phyloP scores from a whole-genome alignment of 1,139 yeast species.

The Debaryomycetaceae sp. region DNA sequence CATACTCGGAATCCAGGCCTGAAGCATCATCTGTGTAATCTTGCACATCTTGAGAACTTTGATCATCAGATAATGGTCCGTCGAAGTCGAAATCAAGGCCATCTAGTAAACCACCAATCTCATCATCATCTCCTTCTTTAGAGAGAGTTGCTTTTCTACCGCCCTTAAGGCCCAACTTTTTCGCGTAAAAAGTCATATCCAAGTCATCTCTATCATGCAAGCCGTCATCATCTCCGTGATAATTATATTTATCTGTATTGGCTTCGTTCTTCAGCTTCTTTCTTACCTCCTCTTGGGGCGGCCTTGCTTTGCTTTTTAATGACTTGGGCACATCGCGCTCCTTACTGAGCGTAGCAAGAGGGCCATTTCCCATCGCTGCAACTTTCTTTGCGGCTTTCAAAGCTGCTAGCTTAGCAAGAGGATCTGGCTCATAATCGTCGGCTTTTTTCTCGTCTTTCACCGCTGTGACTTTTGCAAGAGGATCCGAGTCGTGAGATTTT shows the following conservation, averaged over 20 bases:
- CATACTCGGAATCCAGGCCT: constrained; percentile 9
- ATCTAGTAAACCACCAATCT: constrained; percentile 62
- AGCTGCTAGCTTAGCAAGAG: constrained; percentile 13
- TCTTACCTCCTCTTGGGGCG: constrained; percentile 1
- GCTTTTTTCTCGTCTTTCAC: constrained; percentile 6
- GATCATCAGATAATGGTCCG: constrained; percentile 11
- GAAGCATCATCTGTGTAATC: constrained; percentile 19
- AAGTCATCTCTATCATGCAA: constrained; percentile 54
- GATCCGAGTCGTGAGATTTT: constrained; percentile 1
- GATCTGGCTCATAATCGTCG: constrained; percentile 7
- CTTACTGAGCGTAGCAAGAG: constrained; percentile 2
- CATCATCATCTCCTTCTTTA: constrained; percentile 51
- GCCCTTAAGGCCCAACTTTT: constrained; percentile 61
- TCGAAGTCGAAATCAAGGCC: constrained; percentile 60
- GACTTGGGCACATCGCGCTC: constrained; percentile 7
- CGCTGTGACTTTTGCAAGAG: constrained; percentile 7
- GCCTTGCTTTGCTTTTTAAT: neutral
- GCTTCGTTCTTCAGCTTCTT: constrained; percentile 2
- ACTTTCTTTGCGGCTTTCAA: constrained; percentile 6
- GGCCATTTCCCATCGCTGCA: neutral
- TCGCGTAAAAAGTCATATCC: constrained; percentile 76
- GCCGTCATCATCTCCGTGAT: constrained; percentile 30
- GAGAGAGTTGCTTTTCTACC: constrained; percentile 32
- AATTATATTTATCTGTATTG: constrained; percentile 2
- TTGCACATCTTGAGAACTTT: constrained; percentile 16